Base-by-base conservation (phyloP, 2,329 filamentous ascomycete genomes). In the Berkeleyomyces rouxiae region DNA sequence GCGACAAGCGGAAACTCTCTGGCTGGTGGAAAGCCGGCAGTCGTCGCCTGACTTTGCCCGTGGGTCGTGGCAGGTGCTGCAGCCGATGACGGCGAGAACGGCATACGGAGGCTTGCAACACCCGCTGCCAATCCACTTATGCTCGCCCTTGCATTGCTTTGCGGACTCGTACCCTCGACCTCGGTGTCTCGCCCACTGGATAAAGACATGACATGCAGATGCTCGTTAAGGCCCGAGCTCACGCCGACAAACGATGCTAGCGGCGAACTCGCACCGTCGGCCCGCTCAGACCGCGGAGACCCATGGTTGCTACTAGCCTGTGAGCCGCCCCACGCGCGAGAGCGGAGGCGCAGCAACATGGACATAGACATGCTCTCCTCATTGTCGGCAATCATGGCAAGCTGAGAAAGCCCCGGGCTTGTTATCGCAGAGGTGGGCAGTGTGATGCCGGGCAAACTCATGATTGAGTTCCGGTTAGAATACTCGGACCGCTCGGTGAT, bases 401-500 rank as follows among this genome's bases (percentile, higher is more conserved):
- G 76, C 70, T 95, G 87, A 0, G 87, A 86, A 33, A 95, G 77
- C 0, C 87, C 87, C 0, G 89, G 87, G 67, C 85, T 89, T 40
- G 84, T 78, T 2, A 89, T 69, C 11, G 61, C 63, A 33, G 68
- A 70, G n/a, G 71, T 70, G 11, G 72, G 66, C 37, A 61, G 10
- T 4, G 76, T 74, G 53, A 82, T 82, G 40, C 84, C 74, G 6
- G 77, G 78, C 65, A 92, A 76, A 64, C 86, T 89, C 76, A 95
- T 88, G 64, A 95, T 82, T 0, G 88, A 95, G 71, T 96, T 97
- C 53, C 93, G 84, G 64, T 95, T 96, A 49, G 90, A 96, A 76
- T 95, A 96, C 73, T 99, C 93, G 64, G 89, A 95, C 10, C 91
- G 83, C 72, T 97, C 93, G 0, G 92, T 97, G 68, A 99, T 97